Conservation (phyloP, 2,329 filamentous ascomycete genomes). For the Exserohilum rostratum region DNA sequence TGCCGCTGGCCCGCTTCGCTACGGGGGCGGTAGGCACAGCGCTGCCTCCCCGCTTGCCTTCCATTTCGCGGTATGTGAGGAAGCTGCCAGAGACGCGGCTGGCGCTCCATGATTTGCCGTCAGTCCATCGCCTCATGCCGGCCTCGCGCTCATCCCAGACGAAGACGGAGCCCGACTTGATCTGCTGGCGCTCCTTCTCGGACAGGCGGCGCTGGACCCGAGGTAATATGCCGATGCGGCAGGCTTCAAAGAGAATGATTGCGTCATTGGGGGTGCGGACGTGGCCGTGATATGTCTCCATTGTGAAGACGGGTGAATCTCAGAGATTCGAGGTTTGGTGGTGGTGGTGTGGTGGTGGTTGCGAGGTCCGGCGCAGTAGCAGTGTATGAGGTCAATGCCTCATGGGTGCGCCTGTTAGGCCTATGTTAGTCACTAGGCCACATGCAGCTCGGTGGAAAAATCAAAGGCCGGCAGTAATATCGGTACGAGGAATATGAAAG, state of each 20-base stretch:
- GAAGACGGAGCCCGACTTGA: slow-evolving; percentile 95
- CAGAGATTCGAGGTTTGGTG: not conserved
- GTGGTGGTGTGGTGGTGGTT: not conserved
- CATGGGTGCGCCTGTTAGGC: slow-evolving; percentile 14
- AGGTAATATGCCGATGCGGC: slow-evolving; percentile 83
- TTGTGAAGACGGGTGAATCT: slow-evolving; percentile 49
- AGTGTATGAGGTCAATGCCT: slow-evolving; percentile 5
- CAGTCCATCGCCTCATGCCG: slow-evolving; percentile 97
- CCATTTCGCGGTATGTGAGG: slow-evolving; percentile 97
- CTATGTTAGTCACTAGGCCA: slow-evolving; percentile 14
- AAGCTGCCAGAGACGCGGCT: slow-evolving; percentile 98
- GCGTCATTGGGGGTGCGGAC: slow-evolving; percentile 96
- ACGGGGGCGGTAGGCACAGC: slow-evolving; percentile 59
- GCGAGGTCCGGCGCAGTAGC: not conserved
- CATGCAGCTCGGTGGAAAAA: not conserved
- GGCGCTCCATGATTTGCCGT: slow-evolving; percentile 98
- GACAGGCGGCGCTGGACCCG: slow-evolving; percentile 91
- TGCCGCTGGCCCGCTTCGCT: slow-evolving; percentile 58
- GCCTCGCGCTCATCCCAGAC: slow-evolving; percentile 99
- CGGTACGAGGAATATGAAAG: not conserved
- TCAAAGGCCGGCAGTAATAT: not conserved
- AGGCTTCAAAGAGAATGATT: slow-evolving; percentile 98
- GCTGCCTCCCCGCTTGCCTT: slow-evolving; percentile 88
- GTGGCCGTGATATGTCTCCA: slow-evolving; percentile 97
- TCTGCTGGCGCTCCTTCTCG: slow-evolving; percentile 95